Conservation (phyloP, 805 yeast species). For the Aciculoconidium aculeatum region DNA sequence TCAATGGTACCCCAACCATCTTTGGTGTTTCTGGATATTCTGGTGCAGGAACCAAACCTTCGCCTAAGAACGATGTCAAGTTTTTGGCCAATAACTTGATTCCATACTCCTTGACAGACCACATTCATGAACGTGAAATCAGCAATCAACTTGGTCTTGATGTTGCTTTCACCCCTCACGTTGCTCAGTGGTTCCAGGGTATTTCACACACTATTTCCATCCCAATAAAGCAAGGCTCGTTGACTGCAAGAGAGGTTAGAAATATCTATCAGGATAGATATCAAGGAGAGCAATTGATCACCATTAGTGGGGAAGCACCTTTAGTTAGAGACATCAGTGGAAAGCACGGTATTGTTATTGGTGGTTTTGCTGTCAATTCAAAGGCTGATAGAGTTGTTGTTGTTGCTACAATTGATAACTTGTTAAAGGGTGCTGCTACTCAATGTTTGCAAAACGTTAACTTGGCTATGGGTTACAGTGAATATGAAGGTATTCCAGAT, state of each 20-base stretch:
- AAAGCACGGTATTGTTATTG: conserved; percentile 90
- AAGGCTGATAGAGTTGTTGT: conserved; percentile 86
- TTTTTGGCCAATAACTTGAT: conserved; percentile 76
- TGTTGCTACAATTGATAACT: conserved; percentile 92
- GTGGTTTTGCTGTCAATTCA: conserved; percentile 92
- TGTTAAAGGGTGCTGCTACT: conserved; percentile 97
- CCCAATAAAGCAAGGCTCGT: conserved; percentile 62
- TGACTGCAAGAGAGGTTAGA: conserved; percentile 79
- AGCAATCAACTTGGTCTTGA: conserved; percentile 69
- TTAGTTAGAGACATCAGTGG: conserved; percentile 86
- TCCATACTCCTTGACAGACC: conserved; percentile 95
- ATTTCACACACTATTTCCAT: conserved; percentile 87
- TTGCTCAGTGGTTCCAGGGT: conserved; percentile 99
- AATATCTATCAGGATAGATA: conserved; percentile 83
- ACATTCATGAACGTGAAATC: conserved; percentile 93
- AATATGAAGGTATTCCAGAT: conserved; percentile 90
- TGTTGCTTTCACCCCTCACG: conserved; percentile 94
- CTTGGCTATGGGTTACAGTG: conserved; percentile 82
- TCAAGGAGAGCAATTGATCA: conserved; percentile 78
- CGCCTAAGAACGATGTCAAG: conserved; percentile 85
- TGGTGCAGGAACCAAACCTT: conserved; percentile 99
- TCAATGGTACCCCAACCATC: conserved; percentile 69
- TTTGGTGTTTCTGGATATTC: conserved; percentile 98
- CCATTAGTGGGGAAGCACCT: conserved; percentile 89
- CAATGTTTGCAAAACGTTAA: conserved; percentile 97